Percentiles rank a stretch among this genome's conserved stretches.
phyloP scores from a whole-genome alignment of 2,329 filamentous ascomycete species.

The Trichoderma afroharzianum region DNA sequence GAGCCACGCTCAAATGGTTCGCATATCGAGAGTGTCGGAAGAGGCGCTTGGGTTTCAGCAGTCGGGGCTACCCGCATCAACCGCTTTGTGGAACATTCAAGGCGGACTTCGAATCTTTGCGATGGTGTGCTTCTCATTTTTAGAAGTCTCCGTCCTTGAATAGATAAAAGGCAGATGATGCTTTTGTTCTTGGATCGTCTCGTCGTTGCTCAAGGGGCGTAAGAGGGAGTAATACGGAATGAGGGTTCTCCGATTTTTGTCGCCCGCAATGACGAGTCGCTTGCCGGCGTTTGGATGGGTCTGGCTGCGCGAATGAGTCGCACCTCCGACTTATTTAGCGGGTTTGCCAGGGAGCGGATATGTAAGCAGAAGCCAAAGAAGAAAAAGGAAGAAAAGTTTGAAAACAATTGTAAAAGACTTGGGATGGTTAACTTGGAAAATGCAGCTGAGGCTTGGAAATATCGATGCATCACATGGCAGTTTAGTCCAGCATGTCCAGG shows the following conservation, averaged over 20 bases:
- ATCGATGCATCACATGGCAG: background rate
- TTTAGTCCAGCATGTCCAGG: background rate
- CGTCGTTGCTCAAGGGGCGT: background rate
- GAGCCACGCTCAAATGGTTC: constrained; percentile 11
- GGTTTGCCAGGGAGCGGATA: background rate
- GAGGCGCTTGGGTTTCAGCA: constrained; percentile 17
- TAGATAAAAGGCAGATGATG: background rate
- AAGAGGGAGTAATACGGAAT: constrained; percentile 3
- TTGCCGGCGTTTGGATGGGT: background rate
- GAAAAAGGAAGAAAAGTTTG: background rate
- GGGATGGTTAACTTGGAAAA: background rate
- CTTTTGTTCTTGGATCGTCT: background rate
- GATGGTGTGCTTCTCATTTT: background rate
- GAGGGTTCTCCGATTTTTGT: background rate
- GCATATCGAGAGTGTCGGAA: constrained; percentile 15
- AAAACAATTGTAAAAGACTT: background rate
- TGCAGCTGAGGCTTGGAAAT: background rate
- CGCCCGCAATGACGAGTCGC: background rate
- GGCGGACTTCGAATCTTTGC: background rate
- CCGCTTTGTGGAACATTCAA: background rate
- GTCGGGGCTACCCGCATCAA: constrained; percentile 15
- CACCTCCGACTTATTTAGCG: background rate
- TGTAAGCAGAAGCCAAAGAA: background rate
- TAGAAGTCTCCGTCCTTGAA: background rate
- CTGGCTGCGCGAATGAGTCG: background rate